These are phyloP conservation scores for Fusarium graminum DNA, from an alignment of 2,329 filamentous ascomycete species.

Conservation along the genomic window DNA sequence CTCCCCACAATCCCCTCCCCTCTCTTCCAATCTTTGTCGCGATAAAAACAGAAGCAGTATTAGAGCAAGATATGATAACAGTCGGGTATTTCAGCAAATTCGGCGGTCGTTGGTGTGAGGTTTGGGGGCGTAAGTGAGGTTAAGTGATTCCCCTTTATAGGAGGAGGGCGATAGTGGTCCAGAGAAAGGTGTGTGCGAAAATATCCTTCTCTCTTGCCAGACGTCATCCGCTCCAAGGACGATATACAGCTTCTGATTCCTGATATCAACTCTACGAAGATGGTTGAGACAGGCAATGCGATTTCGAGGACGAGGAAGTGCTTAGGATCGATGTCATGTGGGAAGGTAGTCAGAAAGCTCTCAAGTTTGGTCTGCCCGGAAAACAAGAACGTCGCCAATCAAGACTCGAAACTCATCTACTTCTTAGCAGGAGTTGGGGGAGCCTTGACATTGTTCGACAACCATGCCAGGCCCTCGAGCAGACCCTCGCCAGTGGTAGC, in stretches of 20 bases:
- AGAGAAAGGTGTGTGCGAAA: slow-evolving; percentile 12
- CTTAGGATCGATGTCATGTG: slow-evolving; percentile 21
- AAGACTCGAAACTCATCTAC: slow-evolving; percentile 51
- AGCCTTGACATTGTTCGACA: slow-evolving; percentile 86
- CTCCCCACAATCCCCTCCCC: slow-evolving; percentile 20
- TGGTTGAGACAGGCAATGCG: background rate
- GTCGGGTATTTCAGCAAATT: slow-evolving; percentile 43
- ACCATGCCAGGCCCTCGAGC: slow-evolving; percentile 84
- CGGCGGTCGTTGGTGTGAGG: slow-evolving; percentile 19
- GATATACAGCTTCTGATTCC: background rate
- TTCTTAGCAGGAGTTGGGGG: slow-evolving; percentile 68
- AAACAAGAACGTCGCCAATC: slow-evolving; percentile 8
- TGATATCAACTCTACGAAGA: background rate
- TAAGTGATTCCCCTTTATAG: background rate
- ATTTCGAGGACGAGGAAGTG: slow-evolving; percentile 1
- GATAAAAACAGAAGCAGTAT: slow-evolving; percentile 7
- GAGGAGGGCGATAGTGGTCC: slow-evolving; percentile 12
- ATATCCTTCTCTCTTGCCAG: background rate
- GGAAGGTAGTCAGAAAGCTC: slow-evolving; percentile 12
- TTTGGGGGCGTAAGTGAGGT: slow-evolving; percentile 16
- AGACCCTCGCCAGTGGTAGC: slow-evolving; percentile 85
- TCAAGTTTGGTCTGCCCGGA: slow-evolving; percentile 1
- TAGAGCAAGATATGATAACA: slow-evolving; percentile 24
- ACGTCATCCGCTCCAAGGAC: background rate
- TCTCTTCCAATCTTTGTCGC: background rate